Evolutionary conservation across 495 filamentous ascomycete genomes (phyloP), one percentile per base, ranked within the genome.

Genomic region (Penicillium antarcticum): DNA sequence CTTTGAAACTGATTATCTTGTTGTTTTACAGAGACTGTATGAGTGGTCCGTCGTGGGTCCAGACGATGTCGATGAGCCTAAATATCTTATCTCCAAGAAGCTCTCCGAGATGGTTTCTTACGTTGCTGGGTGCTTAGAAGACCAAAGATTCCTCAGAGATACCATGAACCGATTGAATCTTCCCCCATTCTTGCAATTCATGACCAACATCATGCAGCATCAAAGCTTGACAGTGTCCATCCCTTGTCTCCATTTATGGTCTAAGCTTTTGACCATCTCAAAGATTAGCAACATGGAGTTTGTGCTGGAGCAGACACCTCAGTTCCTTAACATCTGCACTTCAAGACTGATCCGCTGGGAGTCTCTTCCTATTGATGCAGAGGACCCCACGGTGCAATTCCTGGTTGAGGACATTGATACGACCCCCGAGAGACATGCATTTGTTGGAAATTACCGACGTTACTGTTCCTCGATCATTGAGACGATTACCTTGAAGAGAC

Each of bases 371-470:
- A 80, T 88, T 45, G 87, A 95, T 52, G 87, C 84, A 0, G 81
- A 89, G 13, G 83, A 97, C 64, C 81, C 87, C 7, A 89, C 86
- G 12, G 78, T 92, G 24, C 70, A 89, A 32, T 91, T 96, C 51
- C 78, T 99, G 6, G 71, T 88, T 43, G 91, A 96, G 53, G 94
- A 99, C 64, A 89, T 96, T 29, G 95, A 97, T 66, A 97, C 94
- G 0, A 77, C 92, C 26, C 95, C 95, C 1, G 95, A 99, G 66
- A 79, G 88, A 19, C 94, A 99, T 71, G 89, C 92, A 11, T 99
- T 99, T 65, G 79, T 97, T n/a, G 92, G 94, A 1, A 97, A 97
- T 59, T 99, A 97, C 64, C 78, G 92, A 18, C 82, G 95, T 40
- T 97, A 95, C 58, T 94, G 91, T 64, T 81, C 82, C 10, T 83